Percentiles rank a stretch among this genome's conserved stretches.
Conservation (phyloP, 2,329 filamentous ascomycete species). For the Penicillium sp. region DNA sequence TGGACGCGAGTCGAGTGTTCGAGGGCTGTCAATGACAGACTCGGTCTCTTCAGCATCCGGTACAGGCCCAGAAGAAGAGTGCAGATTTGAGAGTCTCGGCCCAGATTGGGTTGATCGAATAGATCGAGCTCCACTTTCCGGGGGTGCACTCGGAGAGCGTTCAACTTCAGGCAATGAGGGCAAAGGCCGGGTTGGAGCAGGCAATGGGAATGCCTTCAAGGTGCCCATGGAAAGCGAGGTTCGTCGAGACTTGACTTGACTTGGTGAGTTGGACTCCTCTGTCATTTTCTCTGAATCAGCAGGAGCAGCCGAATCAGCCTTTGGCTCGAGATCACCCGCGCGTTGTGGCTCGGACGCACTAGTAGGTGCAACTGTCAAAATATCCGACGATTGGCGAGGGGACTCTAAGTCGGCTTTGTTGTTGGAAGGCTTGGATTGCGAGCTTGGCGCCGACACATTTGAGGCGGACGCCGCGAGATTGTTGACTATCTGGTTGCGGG, state of each 20-base stretch:
- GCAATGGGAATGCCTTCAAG: constrained; percentile 37
- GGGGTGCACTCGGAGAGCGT: constrained; percentile 8
- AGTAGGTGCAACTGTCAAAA: background rate
- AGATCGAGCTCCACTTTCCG: constrained; percentile 7
- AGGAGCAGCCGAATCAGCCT: background rate
- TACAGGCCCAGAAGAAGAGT: constrained; percentile 1
- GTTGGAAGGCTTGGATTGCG: background rate
- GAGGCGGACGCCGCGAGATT: background rate
- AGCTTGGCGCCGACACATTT: background rate
- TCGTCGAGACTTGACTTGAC: constrained; percentile 17
- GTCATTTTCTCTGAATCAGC: background rate
- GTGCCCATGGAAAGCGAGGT: constrained; percentile 29
- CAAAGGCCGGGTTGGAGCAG: constrained; percentile 37
- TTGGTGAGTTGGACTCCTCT: background rate
- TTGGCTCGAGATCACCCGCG: constrained; percentile 1
- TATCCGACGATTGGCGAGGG: background rate
- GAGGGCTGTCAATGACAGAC: background rate
- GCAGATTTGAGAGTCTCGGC: constrained; percentile 4
- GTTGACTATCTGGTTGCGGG: constrained; percentile 19
- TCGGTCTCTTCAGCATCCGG: constrained; percentile 5
- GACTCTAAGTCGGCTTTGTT: background rate
- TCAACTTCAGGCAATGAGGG: constrained; percentile 33
- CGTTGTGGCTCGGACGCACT: background rate
- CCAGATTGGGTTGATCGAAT: background rate
- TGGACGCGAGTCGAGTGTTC: constrained; percentile 4